These are phyloP conservation scores for Mimosa pudica DNA, from an alignment of 306 rosid genomes.

Conservation along the genomic window DNA sequence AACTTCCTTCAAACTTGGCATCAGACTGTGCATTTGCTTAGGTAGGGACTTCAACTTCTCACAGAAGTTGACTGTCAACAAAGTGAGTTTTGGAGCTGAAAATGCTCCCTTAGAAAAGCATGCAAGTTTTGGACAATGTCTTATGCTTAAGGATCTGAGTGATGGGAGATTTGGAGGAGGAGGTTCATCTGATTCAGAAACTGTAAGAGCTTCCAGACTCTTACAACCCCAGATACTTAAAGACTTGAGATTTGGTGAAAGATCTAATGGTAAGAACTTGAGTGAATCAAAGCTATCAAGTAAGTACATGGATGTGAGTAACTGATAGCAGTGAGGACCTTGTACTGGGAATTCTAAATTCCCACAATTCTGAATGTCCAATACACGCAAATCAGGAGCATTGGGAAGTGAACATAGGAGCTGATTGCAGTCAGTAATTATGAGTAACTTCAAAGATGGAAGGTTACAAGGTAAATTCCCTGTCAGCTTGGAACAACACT, in stretches of 20 bases:
- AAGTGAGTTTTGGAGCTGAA: conserved; percentile 37
- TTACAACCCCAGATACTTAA: conserved; percentile 35
- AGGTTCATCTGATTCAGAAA: conserved; percentile 21
- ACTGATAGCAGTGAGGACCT: conserved; percentile 12
- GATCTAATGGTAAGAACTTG: conserved; percentile 34
- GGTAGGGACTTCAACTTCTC: conserved; percentile 45
- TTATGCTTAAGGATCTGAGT: conserved; percentile 33
- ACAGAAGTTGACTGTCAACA: conserved; percentile 31
- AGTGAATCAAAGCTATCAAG: conserved; percentile 40
- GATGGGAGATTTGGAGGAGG: conserved; percentile 15
- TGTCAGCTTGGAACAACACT: conserved; percentile 33
- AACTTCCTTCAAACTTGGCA: conserved; percentile 42
- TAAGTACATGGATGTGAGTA: conserved; percentile 34
- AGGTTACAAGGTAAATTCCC: conserved; percentile 42
- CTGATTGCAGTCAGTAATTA: conserved; percentile 33
- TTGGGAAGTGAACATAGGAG: conserved; percentile 37
- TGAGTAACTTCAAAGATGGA: conserved; percentile 42
- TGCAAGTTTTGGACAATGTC: conserved; percentile 36
- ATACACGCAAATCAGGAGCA: conserved; percentile 16
- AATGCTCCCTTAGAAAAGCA: conserved; percentile 42
- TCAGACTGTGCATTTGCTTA: conserved; percentile 33
- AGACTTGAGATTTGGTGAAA: conserved; percentile 44
- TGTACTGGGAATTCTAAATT: conserved; percentile 29
- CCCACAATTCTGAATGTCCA: conserved; percentile 32
- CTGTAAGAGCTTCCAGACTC: conserved; percentile 35